Base-by-base conservation (phyloP, 1,284 basidiomycete species). In the Sporisorium iseilematis-ciliati region DNA sequence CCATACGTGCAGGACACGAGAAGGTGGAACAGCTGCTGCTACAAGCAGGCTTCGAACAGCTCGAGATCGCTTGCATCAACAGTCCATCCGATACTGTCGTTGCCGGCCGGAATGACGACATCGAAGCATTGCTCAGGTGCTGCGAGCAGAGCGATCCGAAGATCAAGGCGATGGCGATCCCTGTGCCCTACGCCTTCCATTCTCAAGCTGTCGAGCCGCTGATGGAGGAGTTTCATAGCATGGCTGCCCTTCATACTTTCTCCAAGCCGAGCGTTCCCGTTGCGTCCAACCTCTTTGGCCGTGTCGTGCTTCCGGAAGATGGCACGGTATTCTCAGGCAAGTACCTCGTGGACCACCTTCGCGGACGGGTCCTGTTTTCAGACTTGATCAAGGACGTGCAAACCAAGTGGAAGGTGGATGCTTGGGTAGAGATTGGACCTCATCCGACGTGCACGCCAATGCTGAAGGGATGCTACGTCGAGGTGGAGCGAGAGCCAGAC, bases 151-250 rank as follows among this genome's bases (percentile, higher is more conserved):
- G 43, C 35, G 57, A 65, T 25, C 58, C 70, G 7, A 69, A 66
- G 54, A 65, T 75, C 65, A 79, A 72, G 45, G 63, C 61, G 1
- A 74, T 70, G 60, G 51, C 68, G 4, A 73, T 79, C 33, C 59
- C 64, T 1, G 77, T 79, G 11, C 75, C 77, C 12, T 79, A 72
- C 35, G 77, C 67, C 0, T 79, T 77, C 60, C 77, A 79, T 49
- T 73, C 69, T 10, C 38, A 35, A 8, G 65, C 70, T 0, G 68
- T 79, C 14, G 66, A 68, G 18, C 62, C 77, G 12, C 40, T 78
- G 7, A 57, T 72, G 54, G 50, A 53, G 4, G 23, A 31, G 12
- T 72, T 52, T 20, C 11, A 12, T 7, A 10, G 48, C n/a, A 50
- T 68, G 0, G 59, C 54, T 1, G 33, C 41, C 3, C 7, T 35